Evolutionary conservation across 23 red algal species (phyloP), one percentile per base, ranked within the genome.

Genomic region (Gracilariopsis chorda): DNA sequence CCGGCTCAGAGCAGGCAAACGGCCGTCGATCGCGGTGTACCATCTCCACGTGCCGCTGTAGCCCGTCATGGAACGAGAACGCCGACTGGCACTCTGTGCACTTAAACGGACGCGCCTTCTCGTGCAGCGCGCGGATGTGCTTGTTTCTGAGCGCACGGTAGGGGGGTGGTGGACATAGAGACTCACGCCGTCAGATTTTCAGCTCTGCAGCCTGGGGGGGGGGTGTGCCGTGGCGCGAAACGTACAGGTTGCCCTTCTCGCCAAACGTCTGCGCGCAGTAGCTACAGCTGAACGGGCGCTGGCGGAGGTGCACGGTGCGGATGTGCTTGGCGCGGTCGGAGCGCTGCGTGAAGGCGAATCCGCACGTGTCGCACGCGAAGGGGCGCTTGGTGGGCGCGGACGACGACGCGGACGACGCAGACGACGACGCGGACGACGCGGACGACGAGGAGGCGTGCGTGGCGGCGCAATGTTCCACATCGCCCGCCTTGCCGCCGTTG

Each of bases 31-130:
- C 77, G 63, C 69, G 83, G 37, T 95, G 92, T 29, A 88, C 92
- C 83, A 83, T 83, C 28, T 83, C 51, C 40, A 90, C 55, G 84
- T 95, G 92, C 30, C 86, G 77, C 48, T 68, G 55, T 4, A 95
- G 79, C 16, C 86, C 92, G 32, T 95, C 86, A 25, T 88, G 75
- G 49, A 95, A 95, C 23, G 75, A 86, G 49, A 95, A 95, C 45
- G 58, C 40, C 30, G 53, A 62, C 37, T 29, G 27, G 65, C 92
- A 95, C 56, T 87, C 82, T 5, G 8, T 20, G 83, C 92, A 95
- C 76, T 82, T 87, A 53, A 81, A 86, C 23, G 74, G 82, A 12
- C 86, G 57, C 30, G 73, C 30, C 51, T 87, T 81, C 42, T 87
- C 55, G 84, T 95, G 92, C 21, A 88, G 59, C 32, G 76, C 77